Base-by-base conservation (phyloP, 305 asterid species). In the Petunia hybrid region DNA sequence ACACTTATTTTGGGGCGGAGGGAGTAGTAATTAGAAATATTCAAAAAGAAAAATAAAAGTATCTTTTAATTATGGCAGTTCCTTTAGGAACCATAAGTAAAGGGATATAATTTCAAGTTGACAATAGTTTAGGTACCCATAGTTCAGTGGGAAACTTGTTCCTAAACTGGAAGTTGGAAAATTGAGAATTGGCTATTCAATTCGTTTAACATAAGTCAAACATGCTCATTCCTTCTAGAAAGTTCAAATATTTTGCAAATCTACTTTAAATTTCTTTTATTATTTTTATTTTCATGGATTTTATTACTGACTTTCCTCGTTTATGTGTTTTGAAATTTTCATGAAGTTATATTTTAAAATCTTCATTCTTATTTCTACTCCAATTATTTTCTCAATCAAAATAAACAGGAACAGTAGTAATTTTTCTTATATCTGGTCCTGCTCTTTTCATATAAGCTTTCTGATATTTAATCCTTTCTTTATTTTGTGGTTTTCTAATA, bases 181-280 rank as follows among this genome's bases (percentile, higher is more conserved):
- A 57, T 57, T 14, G 35, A n/a, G 4, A 5, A 13, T n/a, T 5
- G 35, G 1, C 62, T 57, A 57, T 57, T 57, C 62, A 14, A 4
- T 8, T 35, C 31, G 16, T 53, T 53, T 9, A n/a, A 22, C 8
- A 67, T 2, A 68, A 68, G 55, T 67, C 39, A 43, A 5, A 67
- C 75, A 14, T 67, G 55, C 75, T 67, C 42, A 67, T 39, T 68
- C 56, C 75, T 68, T 42, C 56, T 42, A 8, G 76, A 42, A 68
- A 48, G 3, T 68, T n/a, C 3, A 14, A 7, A 68, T 43, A 68
- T 43, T 42, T n/a, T 68, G 5, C 7, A 42, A 53, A 53, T 53
- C 57, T 53, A 53, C n/a, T 13, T 10, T 53, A 53, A 51, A 51
- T 51, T 10, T 3, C 12, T 51, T 12, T 53, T 3, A 3, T 53